Conservation (phyloP, 75 land plant species). For the Adiantum capillusveneris region DNA sequence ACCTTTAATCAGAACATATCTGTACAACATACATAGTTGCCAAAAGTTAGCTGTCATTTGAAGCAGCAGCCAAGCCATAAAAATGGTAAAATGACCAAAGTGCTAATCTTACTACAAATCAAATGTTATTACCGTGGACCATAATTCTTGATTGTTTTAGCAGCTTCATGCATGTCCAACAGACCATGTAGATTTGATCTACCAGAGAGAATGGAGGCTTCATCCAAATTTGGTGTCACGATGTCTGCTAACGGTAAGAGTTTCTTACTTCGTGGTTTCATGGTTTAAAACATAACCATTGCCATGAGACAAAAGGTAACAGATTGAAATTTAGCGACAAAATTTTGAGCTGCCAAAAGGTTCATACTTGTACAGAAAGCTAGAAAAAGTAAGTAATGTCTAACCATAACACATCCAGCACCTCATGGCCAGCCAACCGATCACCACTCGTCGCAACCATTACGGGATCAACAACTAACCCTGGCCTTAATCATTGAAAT, state of each 20-base stretch:
- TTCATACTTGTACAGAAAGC: too few species aligned
- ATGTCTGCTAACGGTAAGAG: slow-evolving; percentile 77
- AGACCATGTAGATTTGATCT: slow-evolving; percentile 37
- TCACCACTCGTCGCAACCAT: slow-evolving; percentile 95
- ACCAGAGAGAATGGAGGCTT: slow-evolving; percentile 76
- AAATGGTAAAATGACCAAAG: too few species aligned
- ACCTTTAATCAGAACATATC: slow-evolving; percentile 89
- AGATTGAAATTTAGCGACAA: too few species aligned
- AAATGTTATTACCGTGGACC: slow-evolving; percentile 55
- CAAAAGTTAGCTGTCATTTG: too few species aligned
- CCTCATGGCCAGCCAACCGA: slow-evolving; percentile 55
- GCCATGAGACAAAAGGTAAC: too few species aligned
- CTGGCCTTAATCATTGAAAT: slow-evolving; percentile 26
- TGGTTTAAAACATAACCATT: too few species aligned
- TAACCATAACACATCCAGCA: slow-evolving; percentile 27
- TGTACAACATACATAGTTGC: too few species aligned
- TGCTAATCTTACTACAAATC: too few species aligned
- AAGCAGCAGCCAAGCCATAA: too few species aligned
- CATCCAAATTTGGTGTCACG: slow-evolving; percentile 84
- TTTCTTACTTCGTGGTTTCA: slow-evolving; percentile 49
- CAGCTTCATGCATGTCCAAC: slow-evolving; percentile 73
- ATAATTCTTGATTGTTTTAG: slow-evolving; percentile 53
- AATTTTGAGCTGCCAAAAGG: too few species aligned
- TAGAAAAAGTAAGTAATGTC: too few species aligned
- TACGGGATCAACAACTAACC: slow-evolving; percentile 91